These are phyloP conservation scores for Xylaria telfairii DNA, from an alignment of 495 filamentous ascomycete genomes.

Conservation along the genomic window DNA sequence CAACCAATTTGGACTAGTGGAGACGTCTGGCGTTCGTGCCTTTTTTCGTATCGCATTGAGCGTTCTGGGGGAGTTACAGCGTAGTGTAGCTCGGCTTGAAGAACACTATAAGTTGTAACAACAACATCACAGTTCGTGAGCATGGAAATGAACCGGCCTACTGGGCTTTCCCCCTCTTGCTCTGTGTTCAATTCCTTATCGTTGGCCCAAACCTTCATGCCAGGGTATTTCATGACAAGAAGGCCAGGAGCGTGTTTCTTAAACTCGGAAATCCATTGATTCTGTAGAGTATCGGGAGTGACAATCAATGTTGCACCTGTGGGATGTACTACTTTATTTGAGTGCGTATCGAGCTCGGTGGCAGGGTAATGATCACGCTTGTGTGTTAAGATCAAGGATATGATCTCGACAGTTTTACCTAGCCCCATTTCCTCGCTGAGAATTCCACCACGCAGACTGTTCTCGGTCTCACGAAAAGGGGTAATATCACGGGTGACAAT, in stretches of 20 bases:
- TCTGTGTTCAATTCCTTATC: conserved; percentile 14
- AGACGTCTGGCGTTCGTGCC: conserved; percentile 70
- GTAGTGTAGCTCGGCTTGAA: conserved; percentile 79
- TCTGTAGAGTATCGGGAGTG: conserved; percentile 76
- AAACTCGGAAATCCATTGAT: conserved; percentile 89
- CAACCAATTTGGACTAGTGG: conserved; percentile 81
- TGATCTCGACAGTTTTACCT: conserved; percentile 92
- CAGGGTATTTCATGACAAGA: conserved; percentile 52
- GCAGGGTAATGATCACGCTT: conserved; percentile 35
- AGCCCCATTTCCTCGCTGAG: conserved; percentile 97
- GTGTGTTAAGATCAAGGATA: conserved; percentile 75
- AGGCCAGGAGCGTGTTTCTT: conserved; percentile 60
- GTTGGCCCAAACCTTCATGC: conserved; percentile 47
- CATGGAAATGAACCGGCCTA: conserved; percentile 50
- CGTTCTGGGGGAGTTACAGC: conserved; percentile 68
- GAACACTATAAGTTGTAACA: conserved; percentile 82
- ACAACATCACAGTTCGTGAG: conserved; percentile 75
- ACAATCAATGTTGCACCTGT: conserved; percentile 83
- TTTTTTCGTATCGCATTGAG: conserved; percentile 67
- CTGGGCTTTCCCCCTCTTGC: neutral
- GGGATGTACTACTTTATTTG: conserved; percentile 46
- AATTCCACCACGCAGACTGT: conserved; percentile 64
- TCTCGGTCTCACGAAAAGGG: conserved; percentile 50
- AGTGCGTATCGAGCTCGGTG: conserved; percentile 34
- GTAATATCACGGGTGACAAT: conserved; percentile 60